Conservation (phyloP, 208 protist species). For the Trypanosoma theileri region DNA sequence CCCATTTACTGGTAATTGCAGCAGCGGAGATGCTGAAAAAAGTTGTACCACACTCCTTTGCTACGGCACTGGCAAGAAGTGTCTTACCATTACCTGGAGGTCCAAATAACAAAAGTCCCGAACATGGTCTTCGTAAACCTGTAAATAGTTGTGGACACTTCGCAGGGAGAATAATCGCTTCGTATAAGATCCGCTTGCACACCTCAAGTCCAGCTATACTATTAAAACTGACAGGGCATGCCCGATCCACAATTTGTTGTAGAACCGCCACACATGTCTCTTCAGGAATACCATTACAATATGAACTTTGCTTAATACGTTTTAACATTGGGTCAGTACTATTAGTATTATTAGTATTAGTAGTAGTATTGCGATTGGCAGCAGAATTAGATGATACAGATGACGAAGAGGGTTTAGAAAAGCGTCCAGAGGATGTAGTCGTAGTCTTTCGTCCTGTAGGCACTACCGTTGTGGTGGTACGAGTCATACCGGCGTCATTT, state of each 20-base stretch:
- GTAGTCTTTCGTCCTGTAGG: not conserved
- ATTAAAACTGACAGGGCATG: conserved; percentile 26
- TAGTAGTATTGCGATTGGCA: not conserved
- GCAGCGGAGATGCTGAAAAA: conserved; percentile 93
- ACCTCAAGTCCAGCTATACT: conserved; percentile 23
- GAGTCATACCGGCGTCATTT: not conserved
- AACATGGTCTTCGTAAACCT: conserved; percentile 46
- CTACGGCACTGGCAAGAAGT: conserved; percentile 85
- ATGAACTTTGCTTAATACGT: conserved; percentile 18
- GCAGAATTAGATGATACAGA: not conserved
- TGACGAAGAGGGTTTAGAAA: not conserved
- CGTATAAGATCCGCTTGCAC: conserved; percentile 53
- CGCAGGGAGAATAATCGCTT: conserved; percentile 97
- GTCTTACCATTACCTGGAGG: conserved; percentile 33
- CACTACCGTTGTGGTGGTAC: not conserved
- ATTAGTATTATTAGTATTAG: not conserved
- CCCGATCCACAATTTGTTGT: conserved; percentile 27
- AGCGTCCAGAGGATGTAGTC: not conserved
- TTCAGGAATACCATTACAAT: conserved; percentile 26
- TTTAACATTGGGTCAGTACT: conserved; percentile 9
- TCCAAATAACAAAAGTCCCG: conserved; percentile 25
- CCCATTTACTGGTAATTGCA: conserved; percentile 96
- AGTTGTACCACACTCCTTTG: conserved; percentile 90
- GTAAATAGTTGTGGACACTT: conserved; percentile 97
- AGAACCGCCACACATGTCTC: conserved; percentile 22